These are phyloP conservation scores for Boletus pseudo-olivaceus DNA, from an alignment of 768 basidiomycete genomes.

Conservation along the genomic window DNA sequence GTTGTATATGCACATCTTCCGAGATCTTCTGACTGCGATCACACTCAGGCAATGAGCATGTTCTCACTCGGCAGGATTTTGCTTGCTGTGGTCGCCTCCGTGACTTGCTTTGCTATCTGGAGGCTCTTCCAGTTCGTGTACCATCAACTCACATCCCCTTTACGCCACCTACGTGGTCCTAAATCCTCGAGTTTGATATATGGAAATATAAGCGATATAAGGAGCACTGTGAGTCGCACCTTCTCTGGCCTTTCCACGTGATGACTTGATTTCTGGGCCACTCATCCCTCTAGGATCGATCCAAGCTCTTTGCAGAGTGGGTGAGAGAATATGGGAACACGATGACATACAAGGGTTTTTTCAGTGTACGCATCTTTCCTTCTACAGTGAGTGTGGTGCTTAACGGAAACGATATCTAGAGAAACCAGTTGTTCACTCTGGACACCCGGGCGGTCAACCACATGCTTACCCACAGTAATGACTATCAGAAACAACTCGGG, in stretches of 20 bases:
- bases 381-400: neutral
- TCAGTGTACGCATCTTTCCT: neutral
- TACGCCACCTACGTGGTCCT: neutral
- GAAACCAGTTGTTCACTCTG: neutral
- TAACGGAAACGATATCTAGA: neutral
- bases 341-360: neutral
- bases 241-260: neutral
- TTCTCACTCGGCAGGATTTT: neutral
- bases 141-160: neutral
- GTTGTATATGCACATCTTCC: neutral
- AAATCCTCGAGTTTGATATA: neutral
- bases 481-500: neutral
- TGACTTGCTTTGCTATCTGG: neutral
- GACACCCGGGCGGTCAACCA: neutral
- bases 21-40: neutral
- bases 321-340: neutral
- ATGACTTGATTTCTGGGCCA: neutral
- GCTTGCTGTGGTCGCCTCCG: neutral
- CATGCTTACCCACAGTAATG: neutral
- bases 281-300: neutral
- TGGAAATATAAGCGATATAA: neutral
- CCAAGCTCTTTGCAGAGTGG: neutral
- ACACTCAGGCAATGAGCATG: neutral
- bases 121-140: neutral
- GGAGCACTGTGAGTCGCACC: neutral